Conservation (phyloP, 73 alveolate species). For the Symbiodinium pilosum region DNA sequence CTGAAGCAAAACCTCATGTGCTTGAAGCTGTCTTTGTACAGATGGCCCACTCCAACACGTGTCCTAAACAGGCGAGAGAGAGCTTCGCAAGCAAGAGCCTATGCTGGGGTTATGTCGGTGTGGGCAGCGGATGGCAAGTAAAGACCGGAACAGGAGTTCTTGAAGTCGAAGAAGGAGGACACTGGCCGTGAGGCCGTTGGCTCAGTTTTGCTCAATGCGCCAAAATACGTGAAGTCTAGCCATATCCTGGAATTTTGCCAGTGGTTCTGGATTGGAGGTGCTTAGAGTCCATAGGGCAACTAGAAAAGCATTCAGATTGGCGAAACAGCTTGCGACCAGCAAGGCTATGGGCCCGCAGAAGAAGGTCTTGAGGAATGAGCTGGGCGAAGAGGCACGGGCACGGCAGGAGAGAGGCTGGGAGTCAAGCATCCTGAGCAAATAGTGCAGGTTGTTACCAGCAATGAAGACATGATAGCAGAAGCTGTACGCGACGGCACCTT, state of each 20-base stretch:
- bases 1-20: too few relatives aligned
- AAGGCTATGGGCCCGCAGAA: constrained; percentile 89
- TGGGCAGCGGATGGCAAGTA: too few relatives aligned
- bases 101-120: too few relatives aligned
- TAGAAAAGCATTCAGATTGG: too few relatives aligned
- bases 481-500: constrained; percentile 73
- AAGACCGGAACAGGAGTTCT: constrained; percentile 92
- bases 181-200: constrained; percentile 57
- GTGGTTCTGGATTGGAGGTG: too few relatives aligned
- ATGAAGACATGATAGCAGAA: constrained; percentile 63
- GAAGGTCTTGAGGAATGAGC: constrained; percentile 78
- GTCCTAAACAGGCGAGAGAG: too few relatives aligned
- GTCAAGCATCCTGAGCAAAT: background rate
- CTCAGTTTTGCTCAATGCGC: background rate
- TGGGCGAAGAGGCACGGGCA: constrained; percentile 45
- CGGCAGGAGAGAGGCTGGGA: background rate
- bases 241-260: background rate
- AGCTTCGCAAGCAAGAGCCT: too few relatives aligned
- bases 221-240: background rate
- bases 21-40: too few relatives aligned
- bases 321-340: background rate
- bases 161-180: constrained; percentile 58
- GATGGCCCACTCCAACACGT: background rate
- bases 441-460: constrained; percentile 74
- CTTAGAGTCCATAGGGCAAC: too few relatives aligned